Base-by-base conservation (phyloP, 805 yeast genomes). In the Ogataea philodendri region DNA sequence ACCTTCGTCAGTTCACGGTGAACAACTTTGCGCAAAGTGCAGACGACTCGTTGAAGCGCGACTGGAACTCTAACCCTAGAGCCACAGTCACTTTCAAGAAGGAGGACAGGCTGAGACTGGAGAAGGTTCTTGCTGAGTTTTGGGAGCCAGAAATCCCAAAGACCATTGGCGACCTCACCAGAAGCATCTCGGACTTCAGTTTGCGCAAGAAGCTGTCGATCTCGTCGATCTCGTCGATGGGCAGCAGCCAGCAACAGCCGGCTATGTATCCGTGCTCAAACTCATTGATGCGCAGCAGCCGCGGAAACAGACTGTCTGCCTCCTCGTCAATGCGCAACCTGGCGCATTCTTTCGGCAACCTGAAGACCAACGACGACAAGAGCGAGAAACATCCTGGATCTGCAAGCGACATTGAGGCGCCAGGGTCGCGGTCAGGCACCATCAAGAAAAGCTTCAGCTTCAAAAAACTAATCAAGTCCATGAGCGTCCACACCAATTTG, bases 131-230 rank as follows among this genome's bases (percentile, higher is more conserved):
- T 33, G 44, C 43, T 24, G 56, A 60, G 16, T 44, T 65, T 17
- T 64, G 65, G 67, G 41, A 51, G 13, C 52, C 60, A 13, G 59
- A 57, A 15, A 50, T 64, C 30, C 49, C 46, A 18, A 30, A 31
- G 9, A 29, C 41, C 5, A 26, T 29, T 11, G 38, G 35, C 13
- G 44, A 39, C 7, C 35, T 48, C 22, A 37, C 45, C 3, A 36
- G 49, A 26, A 48, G 49, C 19, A 38, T 41, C 8, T 48, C 52
- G 6, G 48, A 43, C 29, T 48, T 48, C 27, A 35, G 42, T 17
- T 17, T 48, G 24, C 33, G 41, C 17, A 45, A 45, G 17, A 48
- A 45, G 30, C 32, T 43, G 9, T 45, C 49, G 4, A 41, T 45
- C 5, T 43, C 49, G 7, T 43, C 49, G 2, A n/a, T 46, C 4